phyloP scores from a whole-genome alignment of 2,329 filamentous ascomycete species.

The Aspergillus persii region DNA sequence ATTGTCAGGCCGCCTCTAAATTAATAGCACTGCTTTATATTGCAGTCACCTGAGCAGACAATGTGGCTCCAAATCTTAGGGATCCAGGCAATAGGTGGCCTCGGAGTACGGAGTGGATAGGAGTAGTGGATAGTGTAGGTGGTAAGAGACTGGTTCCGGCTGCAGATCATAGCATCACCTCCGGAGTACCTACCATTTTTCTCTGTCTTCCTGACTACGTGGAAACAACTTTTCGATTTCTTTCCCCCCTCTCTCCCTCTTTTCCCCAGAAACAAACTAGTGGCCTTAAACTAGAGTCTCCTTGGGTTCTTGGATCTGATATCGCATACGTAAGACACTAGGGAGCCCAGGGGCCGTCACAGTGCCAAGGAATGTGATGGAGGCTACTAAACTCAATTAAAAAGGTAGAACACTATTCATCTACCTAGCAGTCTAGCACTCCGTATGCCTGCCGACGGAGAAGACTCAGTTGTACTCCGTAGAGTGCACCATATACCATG shows the following conservation, averaged over 20 bases:
- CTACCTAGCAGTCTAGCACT: no score
- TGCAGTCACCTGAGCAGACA: not conserved
- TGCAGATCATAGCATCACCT: no score
- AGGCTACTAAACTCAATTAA: not conserved
- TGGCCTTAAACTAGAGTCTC: not conserved
- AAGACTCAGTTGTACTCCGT: not conserved
- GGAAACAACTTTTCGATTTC: not conserved
- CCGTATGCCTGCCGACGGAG: not conserved
- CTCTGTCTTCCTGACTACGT: not conserved
- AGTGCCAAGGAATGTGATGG: not conserved
- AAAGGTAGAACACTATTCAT: no score
- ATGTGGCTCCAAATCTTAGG: not conserved
- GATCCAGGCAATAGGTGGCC: not conserved
- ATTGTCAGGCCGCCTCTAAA: not conserved
- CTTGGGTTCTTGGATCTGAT: not conserved
- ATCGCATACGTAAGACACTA: not conserved
- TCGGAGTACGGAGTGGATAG: not conserved
- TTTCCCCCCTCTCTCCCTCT: not conserved
- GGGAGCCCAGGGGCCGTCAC: not conserved
- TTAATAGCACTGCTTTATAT: not conserved
- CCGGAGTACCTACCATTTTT: not conserved
- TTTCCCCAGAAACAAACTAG: not conserved
- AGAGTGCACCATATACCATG: not conserved
- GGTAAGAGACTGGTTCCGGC: no score
- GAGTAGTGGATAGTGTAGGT: not conserved